Base-by-base conservation (phyloP, 2,329 filamentous ascomycete genomes). In the Penicillium brasilianum region DNA sequence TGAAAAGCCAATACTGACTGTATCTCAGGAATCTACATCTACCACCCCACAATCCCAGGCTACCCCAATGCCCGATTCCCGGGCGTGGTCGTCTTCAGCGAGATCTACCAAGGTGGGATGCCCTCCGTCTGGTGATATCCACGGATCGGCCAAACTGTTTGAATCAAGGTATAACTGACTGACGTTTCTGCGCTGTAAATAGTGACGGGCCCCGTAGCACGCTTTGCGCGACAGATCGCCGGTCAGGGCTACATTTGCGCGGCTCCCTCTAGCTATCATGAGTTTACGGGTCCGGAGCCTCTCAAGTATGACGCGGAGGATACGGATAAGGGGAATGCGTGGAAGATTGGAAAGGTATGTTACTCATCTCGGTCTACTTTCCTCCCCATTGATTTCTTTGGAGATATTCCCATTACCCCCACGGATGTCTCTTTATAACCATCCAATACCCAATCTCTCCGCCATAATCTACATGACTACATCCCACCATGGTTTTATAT, bases 161-260 rank as follows among this genome's bases (percentile, higher is more conserved):
- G 10, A 0, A 14, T 14, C 2, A 16, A 37, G 14, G 11, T 14
- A 9, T 11, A 39, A 13, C 49, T 53, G 20, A 53, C 22, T 5
- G 10, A 28, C 39, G 16, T 28, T 5, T 2, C 4, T 44, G 8
- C 3, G 16, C 14, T 9, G 18, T 22, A 28, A 5, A n/a, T 64
- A 93, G 93, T 97, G 18, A 96, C 93, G 60, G 93, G 93, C 1
- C 93, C 93, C 1, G 93, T 97, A 28, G 86, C 90, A 62, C 88
- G 94, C 56, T 97, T 97, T 72, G 92, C 92, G 55, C 88, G 93
- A 62, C 93, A 97, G 76, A 97, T 97, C 70, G 91, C 92, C 41
- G 90, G 92, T 2, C 91, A 96, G 67, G 94, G 93, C 71, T 97
- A 96, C 81, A 96, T 97, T 68, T 93, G 94, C 67, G 93, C 91